Evolutionary conservation across 106 monocot species (phyloP), one percentile per base, ranked within the genome.

Genomic region (Xerophyta viscosa): DNA sequence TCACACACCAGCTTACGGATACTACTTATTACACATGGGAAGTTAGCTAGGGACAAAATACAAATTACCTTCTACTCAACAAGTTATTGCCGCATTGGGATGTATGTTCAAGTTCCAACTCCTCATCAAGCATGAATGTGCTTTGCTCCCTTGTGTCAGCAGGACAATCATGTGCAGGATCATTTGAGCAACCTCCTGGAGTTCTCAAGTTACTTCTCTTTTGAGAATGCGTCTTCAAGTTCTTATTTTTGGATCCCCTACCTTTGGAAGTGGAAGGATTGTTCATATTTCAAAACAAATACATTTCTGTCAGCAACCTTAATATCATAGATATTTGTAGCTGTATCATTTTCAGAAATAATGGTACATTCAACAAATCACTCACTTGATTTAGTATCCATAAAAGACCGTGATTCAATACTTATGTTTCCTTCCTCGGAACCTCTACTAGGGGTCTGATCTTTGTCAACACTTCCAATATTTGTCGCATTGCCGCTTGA

Each of bases 81-180:
- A 30, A 61, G 24, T 53, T 29, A 47, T 61, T 52, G 24, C 67
- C 67, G 29, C 63, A 82, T 10, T 66, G 44, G 29, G 54, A 21
- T 53, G 41, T 30, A 27, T 68, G 69, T 19, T 96, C 94, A 20
- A 82, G 37, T 54, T 85, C 98, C 52, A 98, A 50, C 46, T 90
- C 90, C 64, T 98, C 98, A 46, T 98, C 98, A 65, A 98, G 81
- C 61, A 85, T 75, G 58, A 96, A 88, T 24, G 88, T 96, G 58
- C 67, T 81, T 60, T 77, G 81, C 20, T 92, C 87, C 9, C 48
- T 63, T 47, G 57, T 23, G 50, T 62, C 73, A 42, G 24, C 27
- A 43, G 77, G 52, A 27, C 58, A 69, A 19, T 65, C 59, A 36
- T 49, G 19, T 19, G 23, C 30, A 47, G 61, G 71, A 60, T 30